phyloP scores from a whole-genome alignment of 495 filamentous ascomycete genomes.

The Parachaetomium inaequale region DNA sequence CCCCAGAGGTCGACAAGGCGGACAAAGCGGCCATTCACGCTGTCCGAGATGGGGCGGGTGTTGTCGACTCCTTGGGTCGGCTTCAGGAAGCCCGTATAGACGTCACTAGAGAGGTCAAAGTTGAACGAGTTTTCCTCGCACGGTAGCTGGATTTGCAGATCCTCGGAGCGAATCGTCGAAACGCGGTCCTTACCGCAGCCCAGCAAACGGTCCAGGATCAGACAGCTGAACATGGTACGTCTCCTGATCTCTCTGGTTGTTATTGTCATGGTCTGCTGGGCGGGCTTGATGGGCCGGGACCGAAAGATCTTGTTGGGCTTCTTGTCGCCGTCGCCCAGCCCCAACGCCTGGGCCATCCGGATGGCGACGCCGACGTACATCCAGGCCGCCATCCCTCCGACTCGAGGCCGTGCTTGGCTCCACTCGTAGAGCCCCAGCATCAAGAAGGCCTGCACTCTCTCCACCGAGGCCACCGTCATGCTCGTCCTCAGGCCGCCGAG shows the following conservation, averaged over 20 bases:
- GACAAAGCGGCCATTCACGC: slow-evolving; percentile 70
- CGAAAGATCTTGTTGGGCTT: slow-evolving; percentile 28
- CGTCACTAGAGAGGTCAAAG: slow-evolving; percentile 67
- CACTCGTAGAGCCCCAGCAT: slow-evolving; percentile 86
- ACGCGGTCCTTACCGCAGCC: slow-evolving; percentile 72
- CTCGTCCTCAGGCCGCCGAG: slow-evolving; percentile 54
- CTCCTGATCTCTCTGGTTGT: slow-evolving; percentile 73
- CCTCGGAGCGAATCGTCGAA: slow-evolving; percentile 62
- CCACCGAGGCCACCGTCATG: slow-evolving; percentile 58
- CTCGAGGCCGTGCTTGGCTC: slow-evolving; percentile 59
- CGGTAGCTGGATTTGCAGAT: slow-evolving; percentile 65
- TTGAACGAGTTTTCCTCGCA: slow-evolving; percentile 63
- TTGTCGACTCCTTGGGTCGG: slow-evolving; percentile 25
- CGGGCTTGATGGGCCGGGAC: slow-evolving; percentile 17
- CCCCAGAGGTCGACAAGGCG: slow-evolving; percentile 77
- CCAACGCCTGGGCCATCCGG: slow-evolving; percentile 66
- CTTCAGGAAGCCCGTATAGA: slow-evolving; percentile 50
- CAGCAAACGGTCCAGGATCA: slow-evolving; percentile 76
- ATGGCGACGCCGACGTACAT: slow-evolving; percentile 75
- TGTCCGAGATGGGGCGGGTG: slow-evolving; percentile 49
- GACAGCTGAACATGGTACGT: slow-evolving; percentile 82
- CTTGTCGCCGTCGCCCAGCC: slow-evolving; percentile 62
- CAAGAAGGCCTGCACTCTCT: slow-evolving; percentile 70
- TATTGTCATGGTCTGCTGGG: slow-evolving; percentile 35
- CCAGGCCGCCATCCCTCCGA: slow-evolving; percentile 70